These are phyloP conservation scores for Drechslerella dactyloides DNA, from an alignment of 2,329 filamentous ascomycete genomes.

Conservation along the genomic window DNA sequence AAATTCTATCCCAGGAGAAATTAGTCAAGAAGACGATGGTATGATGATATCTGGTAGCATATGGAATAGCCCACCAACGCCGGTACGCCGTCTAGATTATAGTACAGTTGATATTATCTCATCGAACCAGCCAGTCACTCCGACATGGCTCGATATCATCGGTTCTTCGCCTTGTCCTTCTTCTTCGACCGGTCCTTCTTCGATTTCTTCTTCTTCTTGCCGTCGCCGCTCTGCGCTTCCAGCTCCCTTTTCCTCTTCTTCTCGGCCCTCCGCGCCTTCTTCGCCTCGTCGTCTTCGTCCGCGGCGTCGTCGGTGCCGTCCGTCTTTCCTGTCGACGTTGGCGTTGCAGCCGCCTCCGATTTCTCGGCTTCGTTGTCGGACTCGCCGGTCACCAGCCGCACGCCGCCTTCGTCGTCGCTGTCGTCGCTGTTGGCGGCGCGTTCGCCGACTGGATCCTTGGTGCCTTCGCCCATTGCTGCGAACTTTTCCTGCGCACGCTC, in stretches of 20 bases:
- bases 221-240: constrained; percentile 43
- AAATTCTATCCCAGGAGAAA: too few relatives aligned
- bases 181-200: constrained; percentile 53
- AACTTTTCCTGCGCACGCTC: constrained; percentile 63
- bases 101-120: too few relatives aligned
- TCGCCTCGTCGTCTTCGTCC: constrained; percentile 52
- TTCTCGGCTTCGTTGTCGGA: constrained; percentile 38
- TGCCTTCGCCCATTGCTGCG: constrained; percentile 58
- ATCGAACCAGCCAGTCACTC: too few relatives aligned
- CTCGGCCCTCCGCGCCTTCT: constrained; percentile 52
- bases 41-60: constrained; percentile 56
- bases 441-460: constrained; percentile 40
- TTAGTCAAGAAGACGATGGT: too few relatives aligned
- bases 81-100: constrained; percentile 9
- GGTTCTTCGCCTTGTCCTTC: constrained; percentile 50
- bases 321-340: constrained; percentile 42
- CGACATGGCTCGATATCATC: too few relatives aligned
- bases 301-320: constrained; percentile 56
- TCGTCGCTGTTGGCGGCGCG: constrained; percentile 20
- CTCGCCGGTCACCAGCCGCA: constrained; percentile 28
- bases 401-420: constrained; percentile 29
- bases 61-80: background rate
- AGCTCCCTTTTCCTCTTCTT: constrained; percentile 55
- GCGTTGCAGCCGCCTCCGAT: constrained; percentile 28
- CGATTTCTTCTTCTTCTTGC: constrained; percentile 54